Percentiles rank a stretch among this genome's conserved stretches.
Conservation (phyloP, 352 stramenopile genomes). For the Phytophthora chlamydospora region DNA sequence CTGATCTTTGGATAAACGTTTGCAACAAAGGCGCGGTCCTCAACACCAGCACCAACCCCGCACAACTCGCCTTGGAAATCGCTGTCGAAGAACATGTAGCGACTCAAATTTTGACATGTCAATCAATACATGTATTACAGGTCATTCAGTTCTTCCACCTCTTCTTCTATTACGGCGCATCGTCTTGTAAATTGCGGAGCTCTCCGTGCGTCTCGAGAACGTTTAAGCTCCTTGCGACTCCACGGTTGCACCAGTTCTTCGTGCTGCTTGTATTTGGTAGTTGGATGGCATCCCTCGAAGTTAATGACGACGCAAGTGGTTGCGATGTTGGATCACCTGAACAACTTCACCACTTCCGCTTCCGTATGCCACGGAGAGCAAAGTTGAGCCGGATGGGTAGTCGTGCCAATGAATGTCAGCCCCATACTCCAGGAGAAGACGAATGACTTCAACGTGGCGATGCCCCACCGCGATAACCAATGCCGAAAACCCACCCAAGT, state of each 20-base stretch:
- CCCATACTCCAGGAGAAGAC: slow-evolving; percentile 22
- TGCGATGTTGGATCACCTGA: slow-evolving; percentile 17
- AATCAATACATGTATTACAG: background rate
- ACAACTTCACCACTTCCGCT: slow-evolving; percentile 22
- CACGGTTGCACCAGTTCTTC: too few relatives aligned
- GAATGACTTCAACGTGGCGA: slow-evolving; percentile 20
- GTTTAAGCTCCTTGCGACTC: too few relatives aligned
- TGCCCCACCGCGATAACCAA: slow-evolving; percentile 27
- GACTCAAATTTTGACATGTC: too few relatives aligned
- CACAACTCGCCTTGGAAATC: too few relatives aligned
- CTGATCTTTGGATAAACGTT: slow-evolving; percentile 4
- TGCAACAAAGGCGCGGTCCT: background rate
- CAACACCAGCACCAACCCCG: too few relatives aligned
- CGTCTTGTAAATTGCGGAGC: too few relatives aligned
- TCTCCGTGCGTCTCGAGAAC: too few relatives aligned
- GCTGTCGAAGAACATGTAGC: too few relatives aligned
- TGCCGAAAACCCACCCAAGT: slow-evolving; percentile 25
- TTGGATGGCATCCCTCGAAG: background rate
- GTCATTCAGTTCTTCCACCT: too few relatives aligned
- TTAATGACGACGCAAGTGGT: slow-evolving; percentile 15
- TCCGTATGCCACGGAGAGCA: slow-evolving; percentile 24
- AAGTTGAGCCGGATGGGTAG: slow-evolving; percentile 26
- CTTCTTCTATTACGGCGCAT: too few relatives aligned
- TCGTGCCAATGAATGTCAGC: slow-evolving; percentile 28
- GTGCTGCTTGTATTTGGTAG: too few relatives aligned